Conservation (phyloP, 2,329 filamentous ascomycete species). For the Hawksworthiomyces lignivorus region DNA sequence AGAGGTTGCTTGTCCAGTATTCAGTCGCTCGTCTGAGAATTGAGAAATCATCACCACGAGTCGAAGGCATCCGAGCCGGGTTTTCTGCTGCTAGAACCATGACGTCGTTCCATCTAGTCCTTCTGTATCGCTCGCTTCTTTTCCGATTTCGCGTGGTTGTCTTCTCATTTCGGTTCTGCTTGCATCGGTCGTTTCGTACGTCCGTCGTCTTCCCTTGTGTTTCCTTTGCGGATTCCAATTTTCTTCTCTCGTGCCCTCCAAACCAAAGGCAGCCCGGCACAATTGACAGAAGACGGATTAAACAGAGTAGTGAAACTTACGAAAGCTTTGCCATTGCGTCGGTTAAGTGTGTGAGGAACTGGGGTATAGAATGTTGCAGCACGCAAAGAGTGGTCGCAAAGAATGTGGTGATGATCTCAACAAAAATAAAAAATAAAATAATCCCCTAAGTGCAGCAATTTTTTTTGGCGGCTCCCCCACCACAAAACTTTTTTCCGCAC, state of each 20-base stretch:
- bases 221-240: neutral
- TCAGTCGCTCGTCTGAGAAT: too few relatives aligned
- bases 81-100: too few relatives aligned
- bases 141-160: too few relatives aligned
- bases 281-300: neutral
- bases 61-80: too few relatives aligned
- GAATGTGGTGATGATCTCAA: slow-evolving; percentile 5
- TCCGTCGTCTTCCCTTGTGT: too few relatives aligned
- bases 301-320: slow-evolving; percentile 36
- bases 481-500: slow-evolving; percentile 9
- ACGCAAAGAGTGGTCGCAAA: neutral
- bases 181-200: too few relatives aligned
- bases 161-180: too few relatives aligned
- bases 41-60: too few relatives aligned
- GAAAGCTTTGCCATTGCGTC: slow-evolving; percentile 53
- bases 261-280: neutral
- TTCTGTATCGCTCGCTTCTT: too few relatives aligned
- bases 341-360: slow-evolving; percentile 6
- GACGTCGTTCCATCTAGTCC: too few relatives aligned
- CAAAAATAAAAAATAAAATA: neutral
- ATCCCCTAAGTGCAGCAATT: neutral
- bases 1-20: too few relatives aligned
- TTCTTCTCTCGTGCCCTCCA: neutral
- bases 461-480: neutral
- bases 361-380: neutral